A percentile compares a stretch with the other conserved stretches of the same genome.
Evolutionary conservation across 2,329 filamentous ascomycete genomes (phyloP).

Genomic region (Clarireedia sp.): DNA sequence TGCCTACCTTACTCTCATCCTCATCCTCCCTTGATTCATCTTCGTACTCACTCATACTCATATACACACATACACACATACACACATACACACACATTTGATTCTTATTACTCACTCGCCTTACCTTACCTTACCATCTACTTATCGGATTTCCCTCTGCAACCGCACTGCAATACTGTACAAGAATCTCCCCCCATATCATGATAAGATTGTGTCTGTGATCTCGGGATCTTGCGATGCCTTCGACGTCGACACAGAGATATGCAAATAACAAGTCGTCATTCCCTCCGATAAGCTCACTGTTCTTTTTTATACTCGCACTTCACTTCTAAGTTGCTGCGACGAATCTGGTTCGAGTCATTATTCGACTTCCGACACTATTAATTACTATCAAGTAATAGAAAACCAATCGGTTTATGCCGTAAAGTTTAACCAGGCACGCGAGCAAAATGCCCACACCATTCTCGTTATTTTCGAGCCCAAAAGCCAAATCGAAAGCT

Average conservation of each 20-base stretch:
- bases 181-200: neutral
- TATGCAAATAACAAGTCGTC: neutral
- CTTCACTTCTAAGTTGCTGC: neutral
- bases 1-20: too few relatives aligned
- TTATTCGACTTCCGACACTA: neutral
- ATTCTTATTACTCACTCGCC: too few relatives aligned
- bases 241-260: neutral
- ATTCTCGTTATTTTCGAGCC: slow-evolving; percentile 4
- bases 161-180: neutral
- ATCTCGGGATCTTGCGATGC: neutral
- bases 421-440: slow-evolving; percentile 2
- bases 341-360: neutral
- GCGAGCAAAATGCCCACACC: slow-evolving; percentile 8
- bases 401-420: slow-evolving; percentile 4
- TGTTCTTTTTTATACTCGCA: neutral
- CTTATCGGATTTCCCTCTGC: neutral
- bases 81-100: too few relatives aligned
- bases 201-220: slow-evolving; percentile 2
- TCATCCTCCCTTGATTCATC: too few relatives aligned
- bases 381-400: slow-evolving; percentile 10
- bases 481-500: neutral
- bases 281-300: neutral
- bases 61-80: too few relatives aligned
- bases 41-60: too few relatives aligned
- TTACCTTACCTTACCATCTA: too few relatives aligned